phyloP scores from a whole-genome alignment of 192 early-diverging fungal species.

The Podila verticillata region DNA sequence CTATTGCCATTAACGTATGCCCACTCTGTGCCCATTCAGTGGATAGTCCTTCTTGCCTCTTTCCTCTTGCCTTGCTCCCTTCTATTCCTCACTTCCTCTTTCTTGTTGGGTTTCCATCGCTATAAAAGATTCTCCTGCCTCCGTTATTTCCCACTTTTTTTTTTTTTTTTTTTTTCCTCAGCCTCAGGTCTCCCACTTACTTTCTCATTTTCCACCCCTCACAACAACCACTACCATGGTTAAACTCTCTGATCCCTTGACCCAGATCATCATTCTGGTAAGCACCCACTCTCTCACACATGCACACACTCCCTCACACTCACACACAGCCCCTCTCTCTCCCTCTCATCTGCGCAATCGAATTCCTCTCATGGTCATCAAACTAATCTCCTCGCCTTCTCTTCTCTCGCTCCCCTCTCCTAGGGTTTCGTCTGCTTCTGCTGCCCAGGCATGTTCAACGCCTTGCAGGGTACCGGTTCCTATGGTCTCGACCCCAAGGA shows the following conservation, averaged over 20 bases:
- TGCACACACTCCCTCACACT: no score
- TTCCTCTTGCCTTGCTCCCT: background rate
- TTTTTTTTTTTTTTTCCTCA: constrained; percentile 20
- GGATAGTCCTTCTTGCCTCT: background rate
- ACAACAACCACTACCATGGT: constrained; percentile 4
- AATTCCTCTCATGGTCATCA: background rate
- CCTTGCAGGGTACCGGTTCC: constrained; percentile 53
- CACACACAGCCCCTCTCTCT: no score
- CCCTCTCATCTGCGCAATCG: background rate
- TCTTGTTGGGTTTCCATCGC: background rate
- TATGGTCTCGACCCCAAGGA: constrained; percentile 42
- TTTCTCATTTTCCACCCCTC: background rate
- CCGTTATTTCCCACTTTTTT: background rate
- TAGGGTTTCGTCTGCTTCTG: constrained; percentile 76
- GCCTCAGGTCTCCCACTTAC: constrained; percentile 18
- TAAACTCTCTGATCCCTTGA: constrained; percentile 37
- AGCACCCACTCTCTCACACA: background rate
- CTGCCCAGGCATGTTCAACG: constrained; percentile 84
- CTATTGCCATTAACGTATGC: no score
- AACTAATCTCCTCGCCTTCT: no score
- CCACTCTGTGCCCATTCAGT: no score
- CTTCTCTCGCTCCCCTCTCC: no score
- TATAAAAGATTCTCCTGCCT: background rate
- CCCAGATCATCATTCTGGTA: constrained; percentile 45
- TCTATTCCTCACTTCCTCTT: background rate